Base-by-base conservation (phyloP, 192 early-diverging fungal species). In the Mortierella claussenii region DNA sequence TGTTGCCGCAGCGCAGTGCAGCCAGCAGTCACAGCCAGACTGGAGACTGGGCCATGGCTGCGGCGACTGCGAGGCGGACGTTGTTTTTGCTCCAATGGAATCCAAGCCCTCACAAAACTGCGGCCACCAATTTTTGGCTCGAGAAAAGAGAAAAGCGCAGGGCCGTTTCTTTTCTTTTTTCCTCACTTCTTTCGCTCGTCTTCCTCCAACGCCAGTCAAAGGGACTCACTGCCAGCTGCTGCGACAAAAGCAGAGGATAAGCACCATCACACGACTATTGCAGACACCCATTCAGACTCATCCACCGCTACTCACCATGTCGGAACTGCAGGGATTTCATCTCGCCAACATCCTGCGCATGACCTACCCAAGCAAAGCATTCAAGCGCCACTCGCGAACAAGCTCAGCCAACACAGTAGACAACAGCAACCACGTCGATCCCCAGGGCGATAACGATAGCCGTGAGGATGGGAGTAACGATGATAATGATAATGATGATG, bases 321-420 rank as follows among this genome's bases (percentile, higher is more conserved):
- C 73, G 1, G 73, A 67, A 21, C 45, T 76, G 2, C 37, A 57
- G 7, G 65, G 65, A 18, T 76, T 76, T 33, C 73, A 76, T 45
- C 51, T 76, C 52, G 73, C 73, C 33, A 76, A 67, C 37, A 48
- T 76, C 31, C 59, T 76, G 8, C 57, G 73, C 18, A 58, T 62
- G 26, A 67, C 73, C 17, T 57, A 63, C 8, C 58, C 68, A n/a
- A 0, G 4, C 24, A 59, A 18, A 20, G 30, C n/a, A 7, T 43
- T 17, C n/a, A 55, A 43, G 34, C 44, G 26, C 26, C 33, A n/a
- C 11, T 1, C 13, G 10, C 54, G 31, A 31, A 23, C 45, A 42
- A 40, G 7, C 4, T 33, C 34, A 10, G 17, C 55, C 5, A 44
- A 5, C 40, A 36, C 55, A 15, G 36, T 23, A 1, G 30, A 44